Evolutionary conservation across 2,329 filamentous ascomycete species (phyloP).

Genomic region (Hymenoscyphus occultus): DNA sequence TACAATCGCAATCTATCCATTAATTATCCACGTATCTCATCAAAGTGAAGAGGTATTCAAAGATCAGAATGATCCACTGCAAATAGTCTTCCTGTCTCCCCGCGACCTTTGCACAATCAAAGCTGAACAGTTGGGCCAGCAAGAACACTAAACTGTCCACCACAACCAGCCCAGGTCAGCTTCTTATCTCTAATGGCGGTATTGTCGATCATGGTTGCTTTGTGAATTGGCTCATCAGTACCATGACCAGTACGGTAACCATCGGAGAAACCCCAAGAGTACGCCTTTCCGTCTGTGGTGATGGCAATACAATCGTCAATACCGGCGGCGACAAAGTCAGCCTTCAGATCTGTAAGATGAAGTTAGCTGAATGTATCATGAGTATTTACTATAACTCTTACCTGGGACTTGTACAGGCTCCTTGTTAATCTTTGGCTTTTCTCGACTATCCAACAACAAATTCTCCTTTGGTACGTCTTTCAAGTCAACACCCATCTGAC

Average conservation of each 20-base stretch:
- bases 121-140: slow-evolving; percentile 39
- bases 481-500: slow-evolving; percentile 56
- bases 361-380: background rate
- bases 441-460: slow-evolving; percentile 60
- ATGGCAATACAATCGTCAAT: slow-evolving; percentile 73
- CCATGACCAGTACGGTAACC: slow-evolving; percentile 79
- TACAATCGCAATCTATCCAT: background rate
- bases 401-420: slow-evolving; percentile 54
- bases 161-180: slow-evolving; percentile 73
- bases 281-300: slow-evolving; percentile 64
- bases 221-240: slow-evolving; percentile 71
- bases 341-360: slow-evolving; percentile 21
- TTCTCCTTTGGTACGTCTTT: slow-evolving; percentile 54
- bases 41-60: background rate
- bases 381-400: background rate
- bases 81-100: background rate
- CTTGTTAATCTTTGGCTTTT: slow-evolving; percentile 65
- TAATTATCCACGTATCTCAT: background rate
- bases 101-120: background rate
- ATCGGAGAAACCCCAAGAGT: slow-evolving; percentile 76
- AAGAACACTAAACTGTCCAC: slow-evolving; percentile 75
- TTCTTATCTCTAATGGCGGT: slow-evolving; percentile 72
- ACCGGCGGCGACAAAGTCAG: slow-evolving; percentile 61
- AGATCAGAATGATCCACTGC: background rate
- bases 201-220: slow-evolving; percentile 78